Base-by-base conservation (phyloP, 2,329 filamentous ascomycete species). In the Beauveria bassiana region DNA sequence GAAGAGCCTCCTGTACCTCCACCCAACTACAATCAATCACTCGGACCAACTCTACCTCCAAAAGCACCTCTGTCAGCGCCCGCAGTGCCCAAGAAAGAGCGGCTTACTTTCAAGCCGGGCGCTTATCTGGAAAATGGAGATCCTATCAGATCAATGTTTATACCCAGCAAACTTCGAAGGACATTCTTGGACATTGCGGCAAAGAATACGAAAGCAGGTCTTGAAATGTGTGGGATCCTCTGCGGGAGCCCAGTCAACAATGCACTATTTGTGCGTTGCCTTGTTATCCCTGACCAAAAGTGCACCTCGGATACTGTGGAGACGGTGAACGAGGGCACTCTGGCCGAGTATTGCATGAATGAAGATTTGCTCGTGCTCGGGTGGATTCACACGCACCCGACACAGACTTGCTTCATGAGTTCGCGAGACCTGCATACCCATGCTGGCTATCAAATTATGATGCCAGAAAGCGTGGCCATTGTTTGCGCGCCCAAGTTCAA, bases 381-480 rank as follows among this genome's bases (percentile, higher is more conserved):
- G 45, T 99, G 95, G 95, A 99, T 99, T 64, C 95, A 99, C 72
- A 99, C 95, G 0, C 95, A 99, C 72, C 95, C 95, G 0, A 91
- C 89, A 0, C 95, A 99, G 76, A 96, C 91, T 0, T 99, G 95
- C 74, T 99, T 99, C 73, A 96, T 99, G 90, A 96, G 91, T 71
- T 95, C 89, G 54, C 81, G 93, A 55, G 95, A 99, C 71, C 72
- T 98, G 66, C 95, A 99, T 71, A 99, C 96, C 0, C 93, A 96
- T 70, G 87, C 88, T 3, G 92, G 92, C 12, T 98, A 97, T 72
- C 95, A 99, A 74, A 87, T 95, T 63, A 97, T 97, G 91, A 84
- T 98, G 75, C 88, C 92, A 1, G 95, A 99, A 78, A 96, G 91
- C 68, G 92, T 99, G 65, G 95, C 95, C 4, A 96, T 99, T 69